phyloP scores from a whole-genome alignment of 306 rosid species.

The Spatholobus suberectus region DNA sequence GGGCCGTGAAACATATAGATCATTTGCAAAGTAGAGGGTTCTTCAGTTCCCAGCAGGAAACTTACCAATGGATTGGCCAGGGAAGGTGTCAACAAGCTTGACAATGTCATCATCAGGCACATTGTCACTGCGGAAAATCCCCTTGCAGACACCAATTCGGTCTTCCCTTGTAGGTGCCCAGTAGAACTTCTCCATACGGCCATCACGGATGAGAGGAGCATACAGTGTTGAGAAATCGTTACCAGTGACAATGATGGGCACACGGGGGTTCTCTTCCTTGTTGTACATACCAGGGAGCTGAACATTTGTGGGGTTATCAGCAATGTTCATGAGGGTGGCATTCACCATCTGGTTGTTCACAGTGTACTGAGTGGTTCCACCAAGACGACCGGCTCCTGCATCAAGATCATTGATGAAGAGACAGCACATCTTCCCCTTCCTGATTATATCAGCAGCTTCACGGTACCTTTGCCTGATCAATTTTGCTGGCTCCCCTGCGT shows the following conservation, averaged over 20 bases:
- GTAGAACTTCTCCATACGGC: conserved; percentile 99
- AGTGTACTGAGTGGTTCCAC: conserved; percentile 97
- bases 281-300: conserved; percentile 99
- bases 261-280: conserved; percentile 96
- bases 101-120: conserved; percentile 54
- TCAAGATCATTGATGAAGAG: conserved; percentile 98
- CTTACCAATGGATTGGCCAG: conserved; percentile 96
- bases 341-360: conserved; percentile 99
- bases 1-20: too few relatives aligned
- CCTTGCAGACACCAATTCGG: conserved; percentile 85
- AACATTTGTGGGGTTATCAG: conserved; percentile 92
- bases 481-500: conserved; percentile 98
- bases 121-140: conserved; percentile 80
- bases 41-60: not conserved
- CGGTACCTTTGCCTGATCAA: conserved; percentile 93
- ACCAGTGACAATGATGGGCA: conserved; percentile 96
- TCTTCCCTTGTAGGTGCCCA: conserved; percentile 98
- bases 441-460: conserved; percentile 92
- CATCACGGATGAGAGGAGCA: conserved; percentile 99
- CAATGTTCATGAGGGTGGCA: conserved; percentile 99
- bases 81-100: conserved; percentile 91
- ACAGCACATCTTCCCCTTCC: conserved; percentile 87
- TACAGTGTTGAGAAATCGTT: conserved; percentile 95
- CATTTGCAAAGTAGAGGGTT: too few relatives aligned
- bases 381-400: conserved; percentile 96